phyloP scores from a whole-genome alignment of 495 filamentous ascomycete genomes.

The Penicillium mononematosum region DNA sequence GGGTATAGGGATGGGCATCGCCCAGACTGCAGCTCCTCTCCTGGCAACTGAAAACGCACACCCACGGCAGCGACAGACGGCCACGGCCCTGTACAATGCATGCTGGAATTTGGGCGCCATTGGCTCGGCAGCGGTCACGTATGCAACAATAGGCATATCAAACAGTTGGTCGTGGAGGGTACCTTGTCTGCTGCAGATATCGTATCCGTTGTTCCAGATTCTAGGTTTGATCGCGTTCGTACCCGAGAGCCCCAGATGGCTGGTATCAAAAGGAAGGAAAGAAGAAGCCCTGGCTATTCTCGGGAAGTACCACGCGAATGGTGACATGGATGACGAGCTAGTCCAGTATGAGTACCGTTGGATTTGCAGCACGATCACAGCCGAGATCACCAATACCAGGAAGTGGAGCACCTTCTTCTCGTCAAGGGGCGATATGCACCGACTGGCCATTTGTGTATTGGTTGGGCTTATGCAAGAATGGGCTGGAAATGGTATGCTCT shows the following conservation, averaged over 20 bases:
- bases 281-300: constrained; percentile 43
- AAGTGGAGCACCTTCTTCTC: constrained; percentile 52
- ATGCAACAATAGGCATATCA: constrained; percentile 19
- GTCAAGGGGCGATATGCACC: constrained; percentile 66
- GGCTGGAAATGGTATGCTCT: constrained; percentile 56
- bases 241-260: constrained; percentile 36
- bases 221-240: constrained; percentile 18
- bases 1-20: constrained; percentile 21
- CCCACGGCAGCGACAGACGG: constrained; percentile 27
- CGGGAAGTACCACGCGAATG: constrained; percentile 37
- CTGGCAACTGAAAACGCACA: constrained; percentile 28
- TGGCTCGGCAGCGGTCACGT: constrained; percentile 18
- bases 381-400: constrained; percentile 22
- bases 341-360: constrained; percentile 36
- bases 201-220: constrained; percentile 19
- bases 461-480: constrained; percentile 61
- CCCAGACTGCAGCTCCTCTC: constrained; percentile 27
- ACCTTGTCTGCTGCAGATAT: constrained; percentile 26
- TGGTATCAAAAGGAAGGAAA: constrained; percentile 38
- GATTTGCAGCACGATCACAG: constrained; percentile 52
- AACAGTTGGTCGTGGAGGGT: constrained; percentile 26
- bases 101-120: constrained; percentile 26
- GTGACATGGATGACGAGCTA: constrained; percentile 25
- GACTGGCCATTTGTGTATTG: constrained; percentile 55
- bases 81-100: constrained; percentile 28